phyloP scores from a whole-genome alignment of 2,329 filamentous ascomycete genomes.

The Verruconis gallopava region DNA sequence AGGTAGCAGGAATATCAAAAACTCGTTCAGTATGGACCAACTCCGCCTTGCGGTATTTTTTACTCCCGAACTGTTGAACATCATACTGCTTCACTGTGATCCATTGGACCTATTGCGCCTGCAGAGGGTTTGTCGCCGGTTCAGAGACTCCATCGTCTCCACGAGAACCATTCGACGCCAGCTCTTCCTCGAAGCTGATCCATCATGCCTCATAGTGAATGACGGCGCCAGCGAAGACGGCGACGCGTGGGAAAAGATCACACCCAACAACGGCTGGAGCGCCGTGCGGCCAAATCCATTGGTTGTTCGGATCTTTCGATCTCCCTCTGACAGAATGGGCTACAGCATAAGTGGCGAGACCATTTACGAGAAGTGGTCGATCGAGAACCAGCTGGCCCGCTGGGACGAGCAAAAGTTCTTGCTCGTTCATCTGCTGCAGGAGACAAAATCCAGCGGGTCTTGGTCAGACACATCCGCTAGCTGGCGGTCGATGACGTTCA shows the following conservation, averaged over 20 bases:
- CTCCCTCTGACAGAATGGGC: background rate
- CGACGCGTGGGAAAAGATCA: background rate
- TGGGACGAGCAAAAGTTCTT: background rate
- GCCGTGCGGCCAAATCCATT: background rate
- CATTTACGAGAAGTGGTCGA: slow-evolving; percentile 1
- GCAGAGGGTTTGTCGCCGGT: background rate
- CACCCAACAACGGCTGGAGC: too few relatives aligned
- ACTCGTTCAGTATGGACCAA: too few relatives aligned
- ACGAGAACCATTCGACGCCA: background rate
- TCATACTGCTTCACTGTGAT: background rate
- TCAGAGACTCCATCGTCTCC: background rate
- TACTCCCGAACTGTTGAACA: background rate
- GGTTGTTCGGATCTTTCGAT: background rate
- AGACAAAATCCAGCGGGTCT: background rate
- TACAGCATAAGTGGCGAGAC: background rate
- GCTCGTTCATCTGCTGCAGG: background rate
- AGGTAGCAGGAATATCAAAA: too few relatives aligned
- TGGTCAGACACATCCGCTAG: background rate
- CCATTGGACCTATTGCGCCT: background rate
- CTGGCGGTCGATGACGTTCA: background rate
- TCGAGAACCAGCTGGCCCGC: background rate
- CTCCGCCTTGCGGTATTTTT: too few relatives aligned
- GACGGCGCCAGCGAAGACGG: background rate
- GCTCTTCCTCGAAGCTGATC: background rate
- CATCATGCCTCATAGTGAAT: background rate